Evolutionary conservation across 2,329 filamentous ascomycete genomes (phyloP).

Genomic region (Aspergillus cejpii): DNA sequence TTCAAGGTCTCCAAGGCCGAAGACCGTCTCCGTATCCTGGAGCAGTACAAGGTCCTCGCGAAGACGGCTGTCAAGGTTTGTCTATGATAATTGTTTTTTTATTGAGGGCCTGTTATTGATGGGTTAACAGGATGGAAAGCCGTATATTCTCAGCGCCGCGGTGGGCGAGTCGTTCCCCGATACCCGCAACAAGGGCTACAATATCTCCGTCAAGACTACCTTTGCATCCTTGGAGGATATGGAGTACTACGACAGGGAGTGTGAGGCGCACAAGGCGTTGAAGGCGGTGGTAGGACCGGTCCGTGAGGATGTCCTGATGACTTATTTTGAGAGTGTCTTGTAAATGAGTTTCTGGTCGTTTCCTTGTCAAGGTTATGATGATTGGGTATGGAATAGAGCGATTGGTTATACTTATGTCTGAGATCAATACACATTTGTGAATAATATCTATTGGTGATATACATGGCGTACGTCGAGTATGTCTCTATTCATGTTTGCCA

Average conservation of each 20-base stretch:
- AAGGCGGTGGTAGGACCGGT: slow-evolving; percentile 30
- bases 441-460: slow-evolving; percentile 19
- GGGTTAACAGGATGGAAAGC: slow-evolving; percentile 56
- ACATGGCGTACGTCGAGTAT: slow-evolving; percentile 23
- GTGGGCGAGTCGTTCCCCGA: slow-evolving; percentile 53
- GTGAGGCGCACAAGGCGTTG: slow-evolving; percentile 50
- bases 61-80: slow-evolving; percentile 42
- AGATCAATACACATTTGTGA: slow-evolving; percentile 6
- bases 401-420: not conserved
- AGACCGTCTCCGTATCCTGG: slow-evolving; percentile 40
- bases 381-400: not conserved
- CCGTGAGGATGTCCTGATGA: slow-evolving; percentile 34
- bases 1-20: slow-evolving; percentile 48
- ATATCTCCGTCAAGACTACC: slow-evolving; percentile 55
- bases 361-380: not conserved
- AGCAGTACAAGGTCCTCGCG: slow-evolving; percentile 41
- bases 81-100: not conserved
- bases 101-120: not conserved
- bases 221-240: slow-evolving; percentile 62
- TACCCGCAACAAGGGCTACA: slow-evolving; percentile 59
- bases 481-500: slow-evolving; percentile 1
- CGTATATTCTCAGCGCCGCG: slow-evolving; percentile 58
- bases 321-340: slow-evolving; percentile 34
- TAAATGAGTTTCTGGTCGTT: slow-evolving; percentile 11
- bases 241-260: slow-evolving; percentile 60